Evolutionary conservation across 2,329 filamentous ascomycete genomes (phyloP), one percentile per base, ranked within the genome.

Genomic region (Monosporascus sp.): DNA sequence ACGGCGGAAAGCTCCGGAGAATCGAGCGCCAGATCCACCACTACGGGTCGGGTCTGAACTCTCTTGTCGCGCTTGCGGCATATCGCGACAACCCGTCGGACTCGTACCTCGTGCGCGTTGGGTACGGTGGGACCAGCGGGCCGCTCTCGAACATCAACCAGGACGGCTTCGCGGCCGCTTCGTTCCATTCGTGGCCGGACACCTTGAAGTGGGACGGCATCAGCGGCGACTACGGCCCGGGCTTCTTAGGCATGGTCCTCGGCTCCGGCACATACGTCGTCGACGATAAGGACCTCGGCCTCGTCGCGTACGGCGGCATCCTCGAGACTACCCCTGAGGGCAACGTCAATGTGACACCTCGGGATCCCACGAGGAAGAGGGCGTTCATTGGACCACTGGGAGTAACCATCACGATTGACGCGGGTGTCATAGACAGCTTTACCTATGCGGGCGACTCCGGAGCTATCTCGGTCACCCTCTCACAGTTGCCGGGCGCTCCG

Each of bases 41-140:
- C 65, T 85, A 85, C 58, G 81, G 81, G 18, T 83, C 79, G 0
- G 78, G 73, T 0, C 75, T 85, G 6, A 85, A 84, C 62, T 73
- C 80, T 0, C 72, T 82, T 0, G 78, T 80, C 1, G 68, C 83
- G 2, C 74, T 85, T 3, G 72, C 73, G 2, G 70, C 75, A 3
- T 85, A 78, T 65, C 76, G 78, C 37, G 62, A 70, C 48, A 62
- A 75, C 37, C 70, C 78, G 0, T 62, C 68, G 0, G 74, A 80
- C 58, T 65, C 74, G 7, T 78, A 84, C 53, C 69, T 78, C 2
- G 68, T 85, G 2, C 75, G 78, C 3, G 72, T 79, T 1, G 81
- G 78, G 1, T 84, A 78, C 58, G 81, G 74, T 3, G 81, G 80
- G 0, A 76, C 73, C 53, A 75, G 69, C 17, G 81, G 77, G 0